Conservation (phyloP, 2,329 filamentous ascomycete species). For the Arthrobotrys sphaeroides region DNA sequence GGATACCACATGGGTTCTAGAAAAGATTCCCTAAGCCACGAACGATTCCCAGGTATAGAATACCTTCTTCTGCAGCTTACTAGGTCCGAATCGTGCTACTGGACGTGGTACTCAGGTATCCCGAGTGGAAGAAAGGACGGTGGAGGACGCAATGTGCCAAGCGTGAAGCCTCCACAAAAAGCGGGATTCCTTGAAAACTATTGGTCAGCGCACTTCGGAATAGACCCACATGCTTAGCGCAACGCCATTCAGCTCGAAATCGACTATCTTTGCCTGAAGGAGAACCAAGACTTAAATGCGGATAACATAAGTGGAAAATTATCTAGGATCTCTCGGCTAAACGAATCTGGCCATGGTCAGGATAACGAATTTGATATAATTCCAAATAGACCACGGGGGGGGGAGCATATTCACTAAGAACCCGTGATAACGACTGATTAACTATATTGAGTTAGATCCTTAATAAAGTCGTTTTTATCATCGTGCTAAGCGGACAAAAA, state of each 20-base stretch:
- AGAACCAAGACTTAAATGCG: too few relatives aligned
- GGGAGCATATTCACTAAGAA: too few relatives aligned
- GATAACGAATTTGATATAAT: too few relatives aligned
- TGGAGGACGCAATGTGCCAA: conserved; percentile 3
- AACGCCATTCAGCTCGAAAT: conserved; percentile 34
- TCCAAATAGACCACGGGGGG: too few relatives aligned
- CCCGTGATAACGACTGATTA: too few relatives aligned
- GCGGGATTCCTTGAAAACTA: not conserved
- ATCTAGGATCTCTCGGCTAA: too few relatives aligned
- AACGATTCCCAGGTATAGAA: not conserved
- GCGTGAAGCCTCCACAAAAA: conserved; percentile 29
- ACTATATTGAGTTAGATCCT: too few relatives aligned
- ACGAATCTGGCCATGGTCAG: too few relatives aligned
- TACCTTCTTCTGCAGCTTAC: not conserved
- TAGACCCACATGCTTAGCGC: conserved; percentile 25
- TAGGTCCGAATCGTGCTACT: not conserved
- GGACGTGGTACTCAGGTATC: not conserved
- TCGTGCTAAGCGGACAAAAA: too few relatives aligned
- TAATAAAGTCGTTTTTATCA: too few relatives aligned
- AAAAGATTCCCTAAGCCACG: conserved; percentile 11
- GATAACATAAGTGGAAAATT: too few relatives aligned
- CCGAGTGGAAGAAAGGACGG: not conserved
- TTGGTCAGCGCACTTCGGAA: conserved; percentile 46
- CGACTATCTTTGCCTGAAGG: conserved; percentile 19
- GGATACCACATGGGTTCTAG: not conserved